Percentiles rank a stretch among this genome's conserved stretches.
These are phyloP conservation scores for Cercophora samala DNA, from an alignment of 495 filamentous ascomycete genomes.

Conservation along the genomic window DNA sequence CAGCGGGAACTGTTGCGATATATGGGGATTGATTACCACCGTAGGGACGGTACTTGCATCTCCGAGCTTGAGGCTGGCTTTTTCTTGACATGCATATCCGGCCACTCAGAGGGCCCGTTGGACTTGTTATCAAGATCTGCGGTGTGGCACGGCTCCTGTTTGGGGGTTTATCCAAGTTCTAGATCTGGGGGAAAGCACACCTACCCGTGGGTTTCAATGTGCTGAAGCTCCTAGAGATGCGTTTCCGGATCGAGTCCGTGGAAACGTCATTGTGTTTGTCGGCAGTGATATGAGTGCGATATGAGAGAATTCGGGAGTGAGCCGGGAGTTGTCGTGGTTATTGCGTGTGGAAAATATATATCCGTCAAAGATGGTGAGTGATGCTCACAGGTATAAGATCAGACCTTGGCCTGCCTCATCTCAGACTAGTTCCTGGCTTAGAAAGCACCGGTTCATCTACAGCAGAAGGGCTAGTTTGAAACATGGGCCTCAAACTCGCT, in stretches of 20 bases:
- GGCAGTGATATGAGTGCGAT: not conserved
- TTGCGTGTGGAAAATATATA: not conserved
- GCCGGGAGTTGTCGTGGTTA: not conserved
- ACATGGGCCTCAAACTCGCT: slow-evolving; percentile 44
- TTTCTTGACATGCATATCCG: not conserved
- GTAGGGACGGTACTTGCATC: not conserved
- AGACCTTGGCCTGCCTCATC: not conserved
- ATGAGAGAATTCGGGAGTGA: not conserved
- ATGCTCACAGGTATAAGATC: not conserved
- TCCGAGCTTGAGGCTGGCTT: not conserved
- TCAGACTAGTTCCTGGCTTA: not conserved
- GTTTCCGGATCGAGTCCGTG: slow-evolving; percentile 18
- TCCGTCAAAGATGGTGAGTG: not conserved
- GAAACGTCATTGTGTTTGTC: slow-evolving; percentile 11
- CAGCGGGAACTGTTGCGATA: not conserved
- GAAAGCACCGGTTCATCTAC: not conserved
- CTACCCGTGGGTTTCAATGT: not conserved
- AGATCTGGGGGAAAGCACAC: not conserved
- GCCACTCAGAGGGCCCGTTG: not conserved
- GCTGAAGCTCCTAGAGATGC: slow-evolving; percentile 2
- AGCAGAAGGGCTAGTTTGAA: not conserved
- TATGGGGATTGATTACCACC: not conserved
- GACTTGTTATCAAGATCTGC: not conserved
- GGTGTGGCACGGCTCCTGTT: not conserved
- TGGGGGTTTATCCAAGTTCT: not conserved